phyloP scores from a whole-genome alignment of 2,329 filamentous ascomycete genomes.

The Colletotrichum limetticola region DNA sequence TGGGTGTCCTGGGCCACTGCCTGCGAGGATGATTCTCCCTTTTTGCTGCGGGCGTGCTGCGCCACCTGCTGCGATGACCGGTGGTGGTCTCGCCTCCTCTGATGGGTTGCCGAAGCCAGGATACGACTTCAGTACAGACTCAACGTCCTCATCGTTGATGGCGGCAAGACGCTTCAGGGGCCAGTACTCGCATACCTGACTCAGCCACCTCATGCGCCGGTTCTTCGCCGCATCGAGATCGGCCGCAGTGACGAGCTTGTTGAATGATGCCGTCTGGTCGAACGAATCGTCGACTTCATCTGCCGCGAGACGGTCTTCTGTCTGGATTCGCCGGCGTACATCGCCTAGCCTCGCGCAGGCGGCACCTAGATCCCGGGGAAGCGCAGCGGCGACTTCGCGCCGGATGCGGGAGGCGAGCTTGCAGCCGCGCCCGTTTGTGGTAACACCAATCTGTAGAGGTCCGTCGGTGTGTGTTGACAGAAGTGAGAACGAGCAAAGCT shows the following conservation, averaged over 20 bases:
- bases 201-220: slow-evolving; percentile 89
- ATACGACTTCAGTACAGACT: slow-evolving; percentile 80
- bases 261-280: slow-evolving; percentile 85
- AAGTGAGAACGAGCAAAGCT: slow-evolving; percentile 88
- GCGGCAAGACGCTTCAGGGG: slow-evolving; percentile 83
- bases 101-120: slow-evolving; percentile 40
- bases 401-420: slow-evolving; percentile 91
- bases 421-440: slow-evolving; percentile 93
- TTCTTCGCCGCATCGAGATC: slow-evolving; percentile 80
- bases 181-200: slow-evolving; percentile 99
- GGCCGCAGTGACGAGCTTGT: slow-evolving; percentile 80
- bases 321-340: slow-evolving; percentile 76
- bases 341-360: slow-evolving; percentile 84
- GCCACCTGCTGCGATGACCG: not conserved
- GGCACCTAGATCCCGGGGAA: slow-evolving; percentile 79
- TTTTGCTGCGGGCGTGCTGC: slow-evolving; percentile 38
- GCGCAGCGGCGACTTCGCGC: slow-evolving; percentile 83
- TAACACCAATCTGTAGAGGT: slow-evolving; percentile 93
- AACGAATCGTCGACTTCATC: slow-evolving; percentile 67
- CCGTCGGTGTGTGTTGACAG: slow-evolving; percentile 91
- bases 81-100: not conserved
- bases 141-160: slow-evolving; percentile 83
- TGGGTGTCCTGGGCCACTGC: slow-evolving; percentile 91
- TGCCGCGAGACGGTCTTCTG: slow-evolving; percentile 70
- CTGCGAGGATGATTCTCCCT: slow-evolving; percentile 87